Base-by-base conservation (phyloP, 768 basidiomycete species). In the Nidularia pulvinata region DNA sequence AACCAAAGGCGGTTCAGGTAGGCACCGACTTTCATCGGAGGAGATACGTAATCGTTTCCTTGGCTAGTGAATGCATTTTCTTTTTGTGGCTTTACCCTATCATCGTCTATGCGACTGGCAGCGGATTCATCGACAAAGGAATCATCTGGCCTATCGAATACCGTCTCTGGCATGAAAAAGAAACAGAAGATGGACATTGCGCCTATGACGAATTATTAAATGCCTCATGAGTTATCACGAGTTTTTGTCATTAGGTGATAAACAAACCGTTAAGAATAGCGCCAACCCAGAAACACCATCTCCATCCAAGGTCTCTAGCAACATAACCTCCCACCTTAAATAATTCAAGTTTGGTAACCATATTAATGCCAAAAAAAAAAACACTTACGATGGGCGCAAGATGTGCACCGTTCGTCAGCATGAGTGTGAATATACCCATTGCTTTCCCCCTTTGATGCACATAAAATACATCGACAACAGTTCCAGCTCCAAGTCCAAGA, bases 281-380 rank as follows among this genome's bases (percentile, higher is more conserved):
- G 25, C 73, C 69, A 11, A 71, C 61, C 65, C 72, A 77, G 53
- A 77, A 77, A 52, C 74, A 75, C 77, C 75, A 76, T 45, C 74
- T 62, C 72, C 73, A 72, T 14, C 71, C 71, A 19, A 62, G 59
- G 47, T 61, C 62, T 48, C 68, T 61, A 5, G 73, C 71, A n/a
- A 74, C 66, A 59, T 73, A 71, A 22, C 73, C 74, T 34, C 70
- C 70, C 22, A 69, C 62, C 70, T 71, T 42, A 39, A 39, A 34
- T 9, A 35, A 10, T 16, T 39, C 16, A 33, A 16, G 2, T 9
- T 11, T 32, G 14, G 11, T 14, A 49, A 10, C 50, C 48, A 0
- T 19, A 30, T 6, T 6, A 10, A 30, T 45, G 16, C 10, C 10
- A 10, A 10, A 16, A 39, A 39, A 39, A 36, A 14, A 13, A 13